phyloP scores from a whole-genome alignment of 805 yeast genomes.

The Teunomyces funiuensis region DNA sequence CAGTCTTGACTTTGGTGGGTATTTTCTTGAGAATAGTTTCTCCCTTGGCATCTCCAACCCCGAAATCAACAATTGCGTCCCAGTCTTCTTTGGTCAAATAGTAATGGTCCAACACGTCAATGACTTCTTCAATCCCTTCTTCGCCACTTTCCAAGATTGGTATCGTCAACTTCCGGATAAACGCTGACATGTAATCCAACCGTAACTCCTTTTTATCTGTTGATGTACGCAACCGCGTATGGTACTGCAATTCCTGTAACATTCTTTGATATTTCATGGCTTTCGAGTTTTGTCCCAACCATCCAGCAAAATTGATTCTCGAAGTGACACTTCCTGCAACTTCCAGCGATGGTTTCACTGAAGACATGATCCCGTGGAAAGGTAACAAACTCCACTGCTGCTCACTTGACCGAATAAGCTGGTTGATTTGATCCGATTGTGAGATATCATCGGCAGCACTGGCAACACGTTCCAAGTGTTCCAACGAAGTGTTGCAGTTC shows the following conservation, averaged over 20 bases:
- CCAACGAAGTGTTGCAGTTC: conserved; percentile 32
- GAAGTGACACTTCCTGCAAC: conserved; percentile 72
- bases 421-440: conserved; percentile 78
- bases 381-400: conserved; percentile 96
- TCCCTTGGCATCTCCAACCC: conserved; percentile 56
- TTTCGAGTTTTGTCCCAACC: conserved; percentile 91
- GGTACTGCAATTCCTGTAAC: conserved; percentile 86
- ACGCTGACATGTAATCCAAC: conserved; percentile 67
- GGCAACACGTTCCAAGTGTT: conserved; percentile 63
- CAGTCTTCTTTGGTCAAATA: conserved; percentile 88
- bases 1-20: conserved; percentile 75
- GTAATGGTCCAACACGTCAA: conserved; percentile 78
- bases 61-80: conserved; percentile 83
- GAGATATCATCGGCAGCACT: conserved; percentile 86
- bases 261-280: conserved; percentile 72
- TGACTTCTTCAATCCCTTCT: conserved; percentile 64
- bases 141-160: conserved; percentile 59
- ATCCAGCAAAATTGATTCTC: conserved; percentile 75
- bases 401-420: conserved; percentile 81
- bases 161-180: conserved; percentile 53
- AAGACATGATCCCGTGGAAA: conserved; percentile 81
- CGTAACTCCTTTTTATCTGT: conserved; percentile 76
- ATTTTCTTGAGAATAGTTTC: conserved; percentile 56
- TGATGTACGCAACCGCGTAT: conserved; percentile 75
- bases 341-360: conserved; percentile 73